Base-by-base conservation (phyloP, 2,329 filamentous ascomycete genomes). In the Fusarium sp. region DNA sequence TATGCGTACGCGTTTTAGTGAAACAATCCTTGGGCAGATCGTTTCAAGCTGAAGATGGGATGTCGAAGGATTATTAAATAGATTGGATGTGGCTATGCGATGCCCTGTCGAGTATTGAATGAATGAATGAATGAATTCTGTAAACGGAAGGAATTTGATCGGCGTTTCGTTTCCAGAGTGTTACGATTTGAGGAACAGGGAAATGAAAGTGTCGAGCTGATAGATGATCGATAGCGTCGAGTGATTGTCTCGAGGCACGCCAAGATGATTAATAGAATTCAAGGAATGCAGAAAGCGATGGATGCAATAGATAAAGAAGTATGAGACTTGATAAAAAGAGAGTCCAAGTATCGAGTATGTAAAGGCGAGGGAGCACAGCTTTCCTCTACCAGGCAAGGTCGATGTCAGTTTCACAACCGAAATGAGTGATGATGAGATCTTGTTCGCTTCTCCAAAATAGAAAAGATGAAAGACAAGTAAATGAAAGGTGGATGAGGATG, bases 291-390 rank as follows among this genome's bases (percentile, higher is more conserved):
- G 34, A 58, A n/a, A 25, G 52, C 43, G 29, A 54, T 56, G 4
- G 40, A 54, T 40, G 18, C 7, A 18, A 41, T 38, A 38, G 24
- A 53, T n/a, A 25, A 45, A 67, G 25, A 51, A 56, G 52, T 20
- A 41, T 38, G 53, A 48, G 62, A 43, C 32, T 30, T 29, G 48
- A 43, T 55, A 63, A 24, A 61, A 56, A 65, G 55, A 62, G 62
- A 56, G 41, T 59, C 52, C 24, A 32, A 32, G 45, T 45, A 58
- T 65, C 29, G 25, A 62, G 59, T 62, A 38, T 38, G 47, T 45
- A 56, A 27, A 69, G 49, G 62, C 45, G 58, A 71, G 71, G 73
- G 66, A 75, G 73, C 73, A 65, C 73, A 75, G 73, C 73, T 75
- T 66, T 68, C 67, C 69, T 67, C 41, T 58, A 51, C 55, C 51